Percentiles rank a stretch among this genome's conserved stretches.
Evolutionary conservation across 768 basidiomycete species (phyloP).

Genomic region (Tricholoma hemisulphureum): DNA sequence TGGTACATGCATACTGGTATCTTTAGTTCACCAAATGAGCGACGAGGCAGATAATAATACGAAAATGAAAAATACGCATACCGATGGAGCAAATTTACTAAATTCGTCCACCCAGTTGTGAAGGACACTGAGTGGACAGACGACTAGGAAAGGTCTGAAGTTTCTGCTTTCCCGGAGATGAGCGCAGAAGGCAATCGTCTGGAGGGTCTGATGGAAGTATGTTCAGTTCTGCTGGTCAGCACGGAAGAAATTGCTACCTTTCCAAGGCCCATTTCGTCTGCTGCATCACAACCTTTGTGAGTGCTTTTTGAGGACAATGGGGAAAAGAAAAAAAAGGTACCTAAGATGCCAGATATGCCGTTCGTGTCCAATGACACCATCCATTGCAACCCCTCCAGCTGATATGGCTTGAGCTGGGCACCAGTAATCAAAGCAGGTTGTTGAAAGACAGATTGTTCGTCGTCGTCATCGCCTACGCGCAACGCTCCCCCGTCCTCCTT

Average conservation of each 20-base stretch:
- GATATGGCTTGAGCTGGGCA: constrained; percentile 83
- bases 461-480: constrained; percentile 19
- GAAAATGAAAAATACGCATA: constrained; percentile 47
- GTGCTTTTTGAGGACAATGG: constrained; percentile 5
- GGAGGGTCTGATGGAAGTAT: constrained; percentile 69
- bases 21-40: constrained; percentile 32
- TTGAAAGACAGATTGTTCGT: constrained; percentile 43
- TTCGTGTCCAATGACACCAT: constrained; percentile 87
- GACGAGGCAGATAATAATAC: not conserved
- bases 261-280: constrained; percentile 95
- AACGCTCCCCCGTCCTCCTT: constrained; percentile 14
- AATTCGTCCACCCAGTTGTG: constrained; percentile 92
- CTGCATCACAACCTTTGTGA: constrained; percentile 35
- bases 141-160: constrained; percentile 77
- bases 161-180: constrained; percentile 76
- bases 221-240: not conserved
- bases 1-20: constrained; percentile 92
- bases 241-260: constrained; percentile 45
- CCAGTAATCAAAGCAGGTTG: constrained; percentile 85
- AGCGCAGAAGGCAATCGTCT: constrained; percentile 92
- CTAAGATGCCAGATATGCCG: constrained; percentile 77
- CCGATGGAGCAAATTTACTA: constrained; percentile 74
- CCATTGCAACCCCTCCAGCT: constrained; percentile 94
- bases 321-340: constrained; percentile 33
- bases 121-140: constrained; percentile 90